Evolutionary conservation across 2,329 filamentous ascomycete species (phyloP), one percentile per base, ranked within the genome.

Genomic region (Aspergillus cejpii): DNA sequence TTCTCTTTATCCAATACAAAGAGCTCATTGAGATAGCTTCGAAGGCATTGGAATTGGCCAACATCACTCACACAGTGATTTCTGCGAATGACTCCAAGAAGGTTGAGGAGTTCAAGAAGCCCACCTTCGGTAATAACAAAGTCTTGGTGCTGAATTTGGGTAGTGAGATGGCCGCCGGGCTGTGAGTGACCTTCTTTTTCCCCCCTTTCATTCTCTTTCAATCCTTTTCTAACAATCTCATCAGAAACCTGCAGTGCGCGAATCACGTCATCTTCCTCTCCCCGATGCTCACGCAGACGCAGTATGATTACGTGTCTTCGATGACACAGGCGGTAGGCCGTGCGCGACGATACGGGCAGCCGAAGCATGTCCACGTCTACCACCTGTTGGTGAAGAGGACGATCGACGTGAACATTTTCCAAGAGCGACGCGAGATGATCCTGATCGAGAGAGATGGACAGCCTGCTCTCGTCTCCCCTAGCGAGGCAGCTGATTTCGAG

Each of bases 301-400:
- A 78, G 37, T 72, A 78, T 36, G 66, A 73, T 4, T 84, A 81
- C 55, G 69, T 78, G 0, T 69, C 76, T 0, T 70, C 73, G 0
- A 83, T 83, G 75, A 74, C 70, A 0, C 82, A 85, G 49, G 80
- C 80, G 0, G 77, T 84, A 15, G 82, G 81, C 1, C 74, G 82
- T 28, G 72, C 74, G 6, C 70, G 74, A 5, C 71, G 82, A 1
- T 79, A 75, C 44, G 77, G 79, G 0, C 81, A 85, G 55, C 62
- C 64, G 28, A 77, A 74, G 53, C 58, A 60, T 1, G 80, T 85
- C 1, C 69, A 78, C 42, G 72, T 83, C 12, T 82, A 82, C 56
- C 74, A 74, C 39, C 57, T 76, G 27, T 47, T 73, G 34, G 61
- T 64, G 1, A 58, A 64, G 39, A 61, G 61, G 36, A 74, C 73